Base-by-base conservation (phyloP, 1,284 basidiomycete genomes). In the Sporisorium scitamineum region DNA sequence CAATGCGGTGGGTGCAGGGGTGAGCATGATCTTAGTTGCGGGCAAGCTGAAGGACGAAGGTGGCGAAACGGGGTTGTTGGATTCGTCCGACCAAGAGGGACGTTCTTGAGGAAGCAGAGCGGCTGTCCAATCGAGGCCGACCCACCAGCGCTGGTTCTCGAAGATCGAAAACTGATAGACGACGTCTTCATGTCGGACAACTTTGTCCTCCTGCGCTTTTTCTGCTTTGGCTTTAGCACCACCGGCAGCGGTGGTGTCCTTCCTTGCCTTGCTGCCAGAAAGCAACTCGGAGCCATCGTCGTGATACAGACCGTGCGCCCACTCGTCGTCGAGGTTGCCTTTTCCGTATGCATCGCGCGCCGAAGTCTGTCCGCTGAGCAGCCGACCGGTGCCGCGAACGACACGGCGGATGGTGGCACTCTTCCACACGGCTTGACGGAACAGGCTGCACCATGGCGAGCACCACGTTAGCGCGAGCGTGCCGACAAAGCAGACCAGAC, bases 111-210 rank as follows among this genome's bases (percentile, higher is more conserved):
- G 95, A 5, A 97, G 89, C 7, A 97, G 89, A 0, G 95, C 94
- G 2, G 93, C 92, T 0, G 95, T 96, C 93, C 94, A 97, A 86
- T 97, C 88, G 16, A 89, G 79, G 2, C 87, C 88, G 83, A 89
- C 87, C 88, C 88, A 88, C 95, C 95, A 97, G 5, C 95, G 90
- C 87, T 97, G 95, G 85, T 97, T 97, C 86, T 97, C 95, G 83
- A 93, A 92, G 31, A 97, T 80, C 24, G 81, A 81, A 32, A 85
- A 84, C 51, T 80, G 70, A 51, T 85, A 83, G 16, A 79, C 62
- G n/a, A 84, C 81, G 58, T 82, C 81, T 61, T 81, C 71, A 61
- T 76, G 78, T 34, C 71, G 48, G 6, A 70, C 72, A 20, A 80
- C 60, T 50, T 80, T 76, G 14, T 72, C 63, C 11, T 58, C 51